Base-by-base conservation (phyloP, 2,329 filamentous ascomycete species). In the Fonsecaea erecta region DNA sequence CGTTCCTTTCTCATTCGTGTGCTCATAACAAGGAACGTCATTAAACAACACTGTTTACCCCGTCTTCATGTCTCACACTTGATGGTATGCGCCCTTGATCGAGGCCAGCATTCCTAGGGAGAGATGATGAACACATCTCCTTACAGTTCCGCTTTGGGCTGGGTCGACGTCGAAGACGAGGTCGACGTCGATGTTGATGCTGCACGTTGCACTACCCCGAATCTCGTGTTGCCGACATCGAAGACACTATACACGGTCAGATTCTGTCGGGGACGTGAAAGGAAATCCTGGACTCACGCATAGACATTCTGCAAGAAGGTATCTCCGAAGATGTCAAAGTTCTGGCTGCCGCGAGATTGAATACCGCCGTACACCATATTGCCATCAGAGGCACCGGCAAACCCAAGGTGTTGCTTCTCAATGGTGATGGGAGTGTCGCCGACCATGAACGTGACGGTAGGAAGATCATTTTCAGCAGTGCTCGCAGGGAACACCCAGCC, bases 291-390 rank as follows among this genome's bases (percentile, higher is more conserved):
- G 1, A 79, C 83, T 78, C 74, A 86, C 83, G 84, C 86, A 73
- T 90, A 90, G 62, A 89, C 79, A 24, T 82, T 84, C 79, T 88
- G 89, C 75, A 90, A 75, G 73, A 88, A 88, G 1, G 83, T 83
- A 68, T 85, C 86, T 4, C 88, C 88, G 16, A 88, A 77, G 52
- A 90, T 88, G 73, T 89, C 87, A 70, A 89, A 87, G 2, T 77
- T 73, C 74, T 85, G 78, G 28, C 37, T 40, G 3, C 87, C 88
- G 46, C 86, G 82, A 56, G 84, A 87, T 77, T 91, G 88, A 35
- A 90, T 85, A 1, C 86, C 86, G 5, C 88, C 88, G 72, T 87
- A 90, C 71, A 83, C 81, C 74, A 82, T 83, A 2, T 82, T 82
- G 60, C 83, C 79, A 12, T 58, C 60, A 30, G 55, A 32, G 21